These are phyloP conservation scores for Colletotrichum sublineola DNA, from an alignment of 2,329 filamentous ascomycete genomes.

Conservation along the genomic window DNA sequence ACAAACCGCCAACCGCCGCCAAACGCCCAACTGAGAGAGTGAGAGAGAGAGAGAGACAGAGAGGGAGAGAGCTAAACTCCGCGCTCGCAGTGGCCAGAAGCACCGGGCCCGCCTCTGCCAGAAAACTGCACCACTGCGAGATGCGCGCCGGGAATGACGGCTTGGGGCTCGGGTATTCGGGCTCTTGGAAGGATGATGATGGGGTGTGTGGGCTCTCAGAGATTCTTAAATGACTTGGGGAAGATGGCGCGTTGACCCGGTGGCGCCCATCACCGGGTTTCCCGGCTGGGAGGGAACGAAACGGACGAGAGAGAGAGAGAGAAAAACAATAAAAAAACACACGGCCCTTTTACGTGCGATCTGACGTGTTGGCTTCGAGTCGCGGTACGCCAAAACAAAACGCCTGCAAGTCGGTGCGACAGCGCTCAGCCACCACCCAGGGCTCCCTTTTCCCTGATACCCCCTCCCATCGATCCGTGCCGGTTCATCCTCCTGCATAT, in stretches of 20 bases:
- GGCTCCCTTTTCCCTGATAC: background rate
- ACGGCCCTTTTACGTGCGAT: constrained; percentile 20
- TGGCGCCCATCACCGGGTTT: constrained; percentile 9
- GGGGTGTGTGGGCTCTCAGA: background rate
- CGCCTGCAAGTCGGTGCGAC: constrained; percentile 32
- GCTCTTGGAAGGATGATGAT: background rate
- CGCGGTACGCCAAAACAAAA: constrained; percentile 23
- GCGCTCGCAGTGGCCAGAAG: background rate
- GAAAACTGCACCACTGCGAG: constrained; percentile 4
- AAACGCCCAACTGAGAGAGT: background rate
- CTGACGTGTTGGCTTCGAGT: constrained; percentile 37
- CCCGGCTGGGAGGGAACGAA: background rate
- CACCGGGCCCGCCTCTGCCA: background rate
- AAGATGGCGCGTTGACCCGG: background rate
- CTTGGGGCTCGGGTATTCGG: constrained; percentile 17
- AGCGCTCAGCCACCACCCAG: constrained; percentile 19
- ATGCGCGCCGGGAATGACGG: constrained; percentile 1
- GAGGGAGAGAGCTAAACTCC: background rate
- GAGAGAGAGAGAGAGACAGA: too few species aligned
- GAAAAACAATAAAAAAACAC: constrained; percentile 1
- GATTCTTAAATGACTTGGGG: constrained; percentile 23
- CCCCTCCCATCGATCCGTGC: background rate
- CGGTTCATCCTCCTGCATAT: constrained; percentile 12
- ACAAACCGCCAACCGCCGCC: background rate
- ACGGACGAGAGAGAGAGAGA: background rate